These are phyloP conservation scores for Botryotinia convoluta DNA, from an alignment of 2,329 filamentous ascomycete species.

Conservation along the genomic window DNA sequence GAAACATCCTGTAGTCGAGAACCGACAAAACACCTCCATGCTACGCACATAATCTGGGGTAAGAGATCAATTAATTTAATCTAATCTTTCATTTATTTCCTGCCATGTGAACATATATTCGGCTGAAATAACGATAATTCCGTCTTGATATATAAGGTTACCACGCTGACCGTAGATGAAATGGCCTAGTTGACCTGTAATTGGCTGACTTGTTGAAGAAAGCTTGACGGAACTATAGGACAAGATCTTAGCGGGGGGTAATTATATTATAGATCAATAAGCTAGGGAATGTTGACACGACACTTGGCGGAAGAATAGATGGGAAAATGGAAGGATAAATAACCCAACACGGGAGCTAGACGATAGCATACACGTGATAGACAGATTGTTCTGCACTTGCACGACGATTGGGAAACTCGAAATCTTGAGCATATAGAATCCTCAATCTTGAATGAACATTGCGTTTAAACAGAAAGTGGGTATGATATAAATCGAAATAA, in stretches of 20 bases:
- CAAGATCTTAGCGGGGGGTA: background rate
- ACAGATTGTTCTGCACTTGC: background rate
- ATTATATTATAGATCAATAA: background rate
- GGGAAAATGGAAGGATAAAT: slow-evolving; percentile 9
- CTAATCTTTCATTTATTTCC: slow-evolving; percentile 5
- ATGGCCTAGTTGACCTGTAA: background rate
- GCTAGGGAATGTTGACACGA: background rate
- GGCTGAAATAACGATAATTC: background rate
- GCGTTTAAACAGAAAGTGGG: background rate
- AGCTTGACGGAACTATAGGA: background rate
- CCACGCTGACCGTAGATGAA: background rate
- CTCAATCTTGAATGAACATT: background rate
- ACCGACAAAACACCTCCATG: background rate
- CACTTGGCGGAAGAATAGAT: slow-evolving; percentile 8
- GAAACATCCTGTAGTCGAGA: background rate
- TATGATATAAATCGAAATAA: background rate
- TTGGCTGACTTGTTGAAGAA: background rate
- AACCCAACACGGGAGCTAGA: background rate
- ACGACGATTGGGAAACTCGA: background rate
- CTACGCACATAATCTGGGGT: background rate
- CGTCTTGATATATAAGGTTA: background rate
- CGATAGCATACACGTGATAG: background rate
- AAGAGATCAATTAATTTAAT: background rate
- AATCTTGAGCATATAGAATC: background rate
- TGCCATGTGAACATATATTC: slow-evolving; percentile 9